These are phyloP conservation scores for Setomelanomma holmii DNA, from an alignment of 2,329 filamentous ascomycete species.

Conservation along the genomic window DNA sequence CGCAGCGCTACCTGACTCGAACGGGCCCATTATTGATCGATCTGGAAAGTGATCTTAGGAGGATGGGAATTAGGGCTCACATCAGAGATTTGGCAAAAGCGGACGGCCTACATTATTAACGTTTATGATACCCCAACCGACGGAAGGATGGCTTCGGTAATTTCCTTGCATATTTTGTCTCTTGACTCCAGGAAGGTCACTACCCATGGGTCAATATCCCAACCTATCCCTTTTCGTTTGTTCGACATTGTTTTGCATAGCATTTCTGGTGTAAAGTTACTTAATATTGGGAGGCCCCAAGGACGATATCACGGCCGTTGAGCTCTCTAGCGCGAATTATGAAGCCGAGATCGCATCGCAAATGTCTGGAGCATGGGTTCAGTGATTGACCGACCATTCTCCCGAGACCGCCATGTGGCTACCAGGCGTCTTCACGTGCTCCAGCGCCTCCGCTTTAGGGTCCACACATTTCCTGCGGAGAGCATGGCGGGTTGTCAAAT, in stretches of 20 bases:
- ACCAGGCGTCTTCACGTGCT: constrained; percentile 1
- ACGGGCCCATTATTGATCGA: constrained; percentile 49
- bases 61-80: not conserved
- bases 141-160: not conserved
- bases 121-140: constrained; percentile 6
- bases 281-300: not conserved
- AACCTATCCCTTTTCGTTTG: not conserved
- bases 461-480: constrained; percentile 12
- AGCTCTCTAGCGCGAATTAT: not conserved
- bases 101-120: constrained; percentile 1
- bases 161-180: not conserved
- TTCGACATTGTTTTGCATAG: not conserved
- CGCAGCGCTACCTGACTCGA: constrained; percentile 47
- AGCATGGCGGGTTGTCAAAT: constrained; percentile 15
- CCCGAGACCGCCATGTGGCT: not conserved
- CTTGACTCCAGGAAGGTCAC: not conserved
- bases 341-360: not conserved
- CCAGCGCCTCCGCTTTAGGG: not conserved
- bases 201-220: not conserved
- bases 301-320: not conserved
- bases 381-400: constrained; percentile 1
- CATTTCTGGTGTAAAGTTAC: not conserved
- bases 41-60: constrained; percentile 25
- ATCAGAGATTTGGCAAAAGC: not conserved
- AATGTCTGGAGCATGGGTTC: not conserved